Percentiles rank a stretch among this genome's conserved stretches.
Evolutionary conservation across 306 rosid genomes (phyloP).

Genomic region (Hylodesmum podocarpum): DNA sequence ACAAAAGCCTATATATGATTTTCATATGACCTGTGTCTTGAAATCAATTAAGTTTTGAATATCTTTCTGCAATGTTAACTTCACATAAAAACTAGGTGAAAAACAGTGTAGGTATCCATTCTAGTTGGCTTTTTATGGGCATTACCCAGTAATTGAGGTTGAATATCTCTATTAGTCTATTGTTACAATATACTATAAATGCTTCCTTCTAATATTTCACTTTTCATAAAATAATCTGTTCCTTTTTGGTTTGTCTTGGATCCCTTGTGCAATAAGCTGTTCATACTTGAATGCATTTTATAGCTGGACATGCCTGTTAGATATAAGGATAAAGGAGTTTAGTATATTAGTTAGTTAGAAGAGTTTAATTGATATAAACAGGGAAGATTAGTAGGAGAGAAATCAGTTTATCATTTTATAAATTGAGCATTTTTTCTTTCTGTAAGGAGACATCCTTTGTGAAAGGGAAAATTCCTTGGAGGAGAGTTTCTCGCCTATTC

Average conservation of each 20-base stretch:
- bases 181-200: background rate
- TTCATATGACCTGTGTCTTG: background rate
- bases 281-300: slow-evolving; percentile 26
- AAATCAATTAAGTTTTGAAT: background rate
- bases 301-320: slow-evolving; percentile 1
- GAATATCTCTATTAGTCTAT: background rate
- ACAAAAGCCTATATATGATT: background rate
- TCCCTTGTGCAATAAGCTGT: background rate
- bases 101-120: background rate
- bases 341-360: too few species aligned
- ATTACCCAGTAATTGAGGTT: background rate
- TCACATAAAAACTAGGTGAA: background rate
- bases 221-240: background rate
- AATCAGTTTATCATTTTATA: too few species aligned
- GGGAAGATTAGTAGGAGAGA: too few species aligned
- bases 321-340: too few species aligned
- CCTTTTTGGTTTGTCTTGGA: background rate
- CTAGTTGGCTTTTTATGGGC: background rate
- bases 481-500: too few species aligned
- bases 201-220: background rate
- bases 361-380: too few species aligned
- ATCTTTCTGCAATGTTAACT: background rate
- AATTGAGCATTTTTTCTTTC: too few species aligned
- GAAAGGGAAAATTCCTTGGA: too few species aligned
- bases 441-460: too few species aligned